Evolutionary conservation across 768 basidiomycete species (phyloP).

Genomic region (Mycena polygramma): DNA sequence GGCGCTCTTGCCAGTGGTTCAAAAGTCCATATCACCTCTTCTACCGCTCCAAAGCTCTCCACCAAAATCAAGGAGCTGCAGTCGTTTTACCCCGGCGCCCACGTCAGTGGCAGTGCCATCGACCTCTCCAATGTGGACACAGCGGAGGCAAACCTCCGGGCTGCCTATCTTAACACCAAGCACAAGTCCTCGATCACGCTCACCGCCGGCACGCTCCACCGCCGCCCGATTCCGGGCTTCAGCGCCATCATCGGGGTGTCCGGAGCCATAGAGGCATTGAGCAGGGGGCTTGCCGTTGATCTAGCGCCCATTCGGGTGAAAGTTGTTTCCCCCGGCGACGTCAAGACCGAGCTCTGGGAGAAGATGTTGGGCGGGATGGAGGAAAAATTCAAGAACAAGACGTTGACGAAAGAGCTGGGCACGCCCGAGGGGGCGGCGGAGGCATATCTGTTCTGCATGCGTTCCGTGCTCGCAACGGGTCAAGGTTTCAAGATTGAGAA

Average conservation of each 20-base stretch:
- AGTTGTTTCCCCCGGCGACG: not conserved
- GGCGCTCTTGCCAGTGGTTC: constrained; percentile 21
- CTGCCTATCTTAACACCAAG: not conserved
- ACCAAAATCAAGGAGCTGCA: constrained; percentile 4
- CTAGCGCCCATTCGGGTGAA: too few relatives aligned
- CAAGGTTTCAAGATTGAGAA: constrained; percentile 5
- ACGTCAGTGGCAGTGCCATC: constrained; percentile 19
- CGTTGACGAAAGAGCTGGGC: constrained; percentile 4
- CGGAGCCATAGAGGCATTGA: too few relatives aligned
- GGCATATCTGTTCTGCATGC: constrained; percentile 10
- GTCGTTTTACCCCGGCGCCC: constrained; percentile 14
- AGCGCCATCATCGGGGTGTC: too few relatives aligned
- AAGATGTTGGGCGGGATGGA: not conserved
- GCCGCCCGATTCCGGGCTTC: too few relatives aligned
- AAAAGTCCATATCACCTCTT: constrained; percentile 25
- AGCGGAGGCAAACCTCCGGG: constrained; percentile 11
- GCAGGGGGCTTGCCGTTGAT: too few relatives aligned
- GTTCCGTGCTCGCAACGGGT: constrained; percentile 3
- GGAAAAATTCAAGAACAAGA: not conserved
- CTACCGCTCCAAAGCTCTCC: constrained; percentile 1
- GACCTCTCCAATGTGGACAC: constrained; percentile 18
- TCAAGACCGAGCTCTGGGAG: constrained; percentile 5
- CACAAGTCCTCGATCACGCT: too few relatives aligned
- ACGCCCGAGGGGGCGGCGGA: constrained; percentile 4
- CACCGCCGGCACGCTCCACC: too few relatives aligned